Conservation (phyloP, 352 stramenopile genomes). For the Pythium aristosporum region DNA sequence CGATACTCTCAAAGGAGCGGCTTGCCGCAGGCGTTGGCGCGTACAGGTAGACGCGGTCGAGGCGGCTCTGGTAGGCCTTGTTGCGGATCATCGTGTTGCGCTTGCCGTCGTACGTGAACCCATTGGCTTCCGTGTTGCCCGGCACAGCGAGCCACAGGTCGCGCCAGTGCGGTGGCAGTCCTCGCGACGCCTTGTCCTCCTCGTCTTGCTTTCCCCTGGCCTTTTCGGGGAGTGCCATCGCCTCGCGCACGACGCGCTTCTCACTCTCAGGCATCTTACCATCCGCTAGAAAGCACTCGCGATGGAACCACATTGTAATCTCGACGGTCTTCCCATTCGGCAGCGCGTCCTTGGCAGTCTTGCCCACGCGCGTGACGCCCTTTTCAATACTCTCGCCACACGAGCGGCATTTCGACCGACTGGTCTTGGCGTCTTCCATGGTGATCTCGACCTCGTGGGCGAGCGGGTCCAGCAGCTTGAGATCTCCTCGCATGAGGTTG, state of each 20-base stretch:
- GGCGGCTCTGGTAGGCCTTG: conserved; percentile 59
- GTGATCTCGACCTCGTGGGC: conserved; percentile 42
- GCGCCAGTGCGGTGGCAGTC: conserved; percentile 55
- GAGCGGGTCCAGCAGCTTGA: conserved; percentile 53
- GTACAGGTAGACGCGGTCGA: conserved; percentile 80
- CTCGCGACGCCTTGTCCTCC: conserved; percentile 38
- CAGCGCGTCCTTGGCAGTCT: conserved; percentile 45
- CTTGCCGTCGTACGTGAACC: conserved; percentile 70
- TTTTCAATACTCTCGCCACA: conserved; percentile 53
- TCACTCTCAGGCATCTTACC: conserved; percentile 33
- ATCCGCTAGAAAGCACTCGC: conserved; percentile 42
- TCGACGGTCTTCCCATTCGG: conserved; percentile 42
- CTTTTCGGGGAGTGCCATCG: background rate
- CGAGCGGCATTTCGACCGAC: conserved; percentile 51
- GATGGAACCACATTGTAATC: conserved; percentile 63
- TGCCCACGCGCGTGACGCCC: conserved; percentile 47
- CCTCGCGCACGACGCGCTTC: conserved; percentile 35
- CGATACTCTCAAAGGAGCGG: conserved; percentile 32
- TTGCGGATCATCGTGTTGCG: conserved; percentile 60
- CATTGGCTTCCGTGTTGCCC: conserved; percentile 75
- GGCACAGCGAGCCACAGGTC: conserved; percentile 67
- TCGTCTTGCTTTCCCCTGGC: background rate
- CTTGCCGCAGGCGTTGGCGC: background rate
- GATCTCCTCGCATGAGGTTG: conserved; percentile 60
- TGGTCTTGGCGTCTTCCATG: conserved; percentile 51